phyloP scores from a whole-genome alignment of 805 yeast species.

The Brettanomyces naardenensis region DNA sequence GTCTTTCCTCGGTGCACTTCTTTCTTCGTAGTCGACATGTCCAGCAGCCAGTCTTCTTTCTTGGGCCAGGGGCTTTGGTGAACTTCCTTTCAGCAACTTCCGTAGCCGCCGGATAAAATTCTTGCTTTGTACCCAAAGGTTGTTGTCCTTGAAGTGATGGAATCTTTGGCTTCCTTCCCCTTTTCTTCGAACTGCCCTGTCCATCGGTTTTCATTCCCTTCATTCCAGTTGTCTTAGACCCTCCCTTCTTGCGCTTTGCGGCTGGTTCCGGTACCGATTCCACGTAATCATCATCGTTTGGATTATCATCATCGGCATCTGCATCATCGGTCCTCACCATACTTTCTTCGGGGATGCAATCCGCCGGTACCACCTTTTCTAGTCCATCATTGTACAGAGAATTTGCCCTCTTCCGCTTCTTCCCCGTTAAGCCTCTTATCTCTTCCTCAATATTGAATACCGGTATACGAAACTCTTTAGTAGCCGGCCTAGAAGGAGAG shows the following conservation, averaged over 20 bases:
- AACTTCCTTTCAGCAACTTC: not conserved
- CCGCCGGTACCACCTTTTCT: not conserved
- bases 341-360: not conserved
- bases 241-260: conserved; percentile 6
- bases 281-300: not conserved
- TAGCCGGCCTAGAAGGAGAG: not conserved
- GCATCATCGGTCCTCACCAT: not conserved
- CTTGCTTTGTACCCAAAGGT: too few species aligned
- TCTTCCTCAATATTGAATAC: not conserved
- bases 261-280: not conserved
- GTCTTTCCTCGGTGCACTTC: conserved; percentile 61
- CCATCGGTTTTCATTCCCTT: not conserved
- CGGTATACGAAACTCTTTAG: not conserved
- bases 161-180: not conserved
- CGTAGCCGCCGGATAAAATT: too few species aligned
- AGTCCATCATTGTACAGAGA: too few species aligned
- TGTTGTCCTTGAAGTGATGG: too few species aligned
- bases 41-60: conserved; percentile 56
- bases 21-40: conserved; percentile 69
- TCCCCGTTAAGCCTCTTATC: not conserved
- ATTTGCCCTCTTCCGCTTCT: not conserved
- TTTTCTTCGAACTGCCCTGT: too few species aligned
- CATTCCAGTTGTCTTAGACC: not conserved
- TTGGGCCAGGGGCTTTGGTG: conserved; percentile 7
- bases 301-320: not conserved